These are phyloP conservation scores for Salix brachista DNA, from an alignment of 345 rosid genomes.

Conservation along the genomic window DNA sequence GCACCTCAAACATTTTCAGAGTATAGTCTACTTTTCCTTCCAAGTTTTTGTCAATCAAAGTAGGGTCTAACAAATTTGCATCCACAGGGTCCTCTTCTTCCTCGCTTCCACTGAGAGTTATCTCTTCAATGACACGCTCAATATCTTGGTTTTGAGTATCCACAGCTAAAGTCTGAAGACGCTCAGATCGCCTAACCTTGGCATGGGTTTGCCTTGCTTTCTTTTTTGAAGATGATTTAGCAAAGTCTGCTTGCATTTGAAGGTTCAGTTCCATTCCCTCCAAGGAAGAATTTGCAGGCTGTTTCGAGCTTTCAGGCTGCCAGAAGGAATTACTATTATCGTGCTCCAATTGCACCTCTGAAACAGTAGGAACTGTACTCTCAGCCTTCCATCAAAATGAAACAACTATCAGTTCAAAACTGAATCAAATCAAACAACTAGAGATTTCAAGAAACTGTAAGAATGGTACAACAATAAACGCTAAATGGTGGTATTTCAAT, in stretches of 20 bases:
- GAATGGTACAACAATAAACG: neutral
- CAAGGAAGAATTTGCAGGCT: conserved; percentile 1
- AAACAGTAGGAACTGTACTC: conserved; percentile 1
- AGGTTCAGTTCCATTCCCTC: conserved; percentile 11
- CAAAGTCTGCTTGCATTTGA: neutral
- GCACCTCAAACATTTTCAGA: conserved; percentile 24
- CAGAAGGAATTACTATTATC: conserved; percentile 7
- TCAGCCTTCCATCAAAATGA: conserved; percentile 17
- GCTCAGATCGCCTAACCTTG: conserved; percentile 36
- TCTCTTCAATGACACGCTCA: conserved; percentile 28
- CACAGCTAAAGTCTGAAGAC: conserved; percentile 23
- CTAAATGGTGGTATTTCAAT: neutral
- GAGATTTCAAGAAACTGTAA: neutral
- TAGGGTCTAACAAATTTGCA: conserved; percentile 15
- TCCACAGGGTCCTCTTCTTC: conserved; percentile 28
- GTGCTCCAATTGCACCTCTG: conserved; percentile 13
- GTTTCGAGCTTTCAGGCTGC: conserved; percentile 7
- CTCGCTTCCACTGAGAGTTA: conserved; percentile 35
- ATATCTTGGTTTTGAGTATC: conserved; percentile 15
- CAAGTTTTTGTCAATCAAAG: conserved; percentile 4
- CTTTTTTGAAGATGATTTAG: neutral
- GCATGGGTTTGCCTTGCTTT: neutral
- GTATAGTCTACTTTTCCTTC: conserved; percentile 33
- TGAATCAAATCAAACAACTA: conserved; percentile 2
- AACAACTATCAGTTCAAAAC: neutral